Conservation (phyloP, 169 alveolate species). For the Cyclospora cayetanensis region DNA sequence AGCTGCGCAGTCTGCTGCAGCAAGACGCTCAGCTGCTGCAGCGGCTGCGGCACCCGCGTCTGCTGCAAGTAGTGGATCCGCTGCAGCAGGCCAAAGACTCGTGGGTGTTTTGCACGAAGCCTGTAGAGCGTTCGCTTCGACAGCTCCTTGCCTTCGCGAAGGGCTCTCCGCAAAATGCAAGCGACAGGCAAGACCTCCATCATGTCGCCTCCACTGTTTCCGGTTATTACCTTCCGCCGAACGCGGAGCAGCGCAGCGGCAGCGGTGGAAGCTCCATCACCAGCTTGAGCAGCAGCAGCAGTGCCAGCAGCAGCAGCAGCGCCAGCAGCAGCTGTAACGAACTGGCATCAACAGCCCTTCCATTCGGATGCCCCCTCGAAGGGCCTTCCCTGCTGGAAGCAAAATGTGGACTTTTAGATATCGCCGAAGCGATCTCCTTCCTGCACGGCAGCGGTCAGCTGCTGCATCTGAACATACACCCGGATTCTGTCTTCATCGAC, state of each 20-base stretch:
- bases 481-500: slow-evolving; percentile 2
- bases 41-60: slow-evolving; percentile 68
- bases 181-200: background rate
- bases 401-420: slow-evolving; percentile 35
- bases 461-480: slow-evolving; percentile 11
- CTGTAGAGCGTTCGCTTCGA: background rate
- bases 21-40: slow-evolving; percentile 65
- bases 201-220: background rate
- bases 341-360: background rate
- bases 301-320: background rate
- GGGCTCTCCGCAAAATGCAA: too few species aligned
- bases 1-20: slow-evolving; percentile 49
- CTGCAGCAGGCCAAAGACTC: slow-evolving; percentile 62
- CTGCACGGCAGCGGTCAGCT: slow-evolving; percentile 49
- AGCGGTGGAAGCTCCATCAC: background rate
- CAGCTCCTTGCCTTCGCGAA: background rate
- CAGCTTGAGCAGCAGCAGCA: background rate
- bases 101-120: slow-evolving; percentile 52
- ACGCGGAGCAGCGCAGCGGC: background rate
- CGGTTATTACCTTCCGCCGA: too few species aligned
- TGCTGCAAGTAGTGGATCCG: slow-evolving; percentile 63
- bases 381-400: slow-evolving; percentile 10
- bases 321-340: background rate
- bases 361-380: background rate
- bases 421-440: slow-evolving; percentile 37